These are phyloP conservation scores for Cryptococcus depauperatus DNA, from an alignment of 1,284 basidiomycete species.

Conservation along the genomic window DNA sequence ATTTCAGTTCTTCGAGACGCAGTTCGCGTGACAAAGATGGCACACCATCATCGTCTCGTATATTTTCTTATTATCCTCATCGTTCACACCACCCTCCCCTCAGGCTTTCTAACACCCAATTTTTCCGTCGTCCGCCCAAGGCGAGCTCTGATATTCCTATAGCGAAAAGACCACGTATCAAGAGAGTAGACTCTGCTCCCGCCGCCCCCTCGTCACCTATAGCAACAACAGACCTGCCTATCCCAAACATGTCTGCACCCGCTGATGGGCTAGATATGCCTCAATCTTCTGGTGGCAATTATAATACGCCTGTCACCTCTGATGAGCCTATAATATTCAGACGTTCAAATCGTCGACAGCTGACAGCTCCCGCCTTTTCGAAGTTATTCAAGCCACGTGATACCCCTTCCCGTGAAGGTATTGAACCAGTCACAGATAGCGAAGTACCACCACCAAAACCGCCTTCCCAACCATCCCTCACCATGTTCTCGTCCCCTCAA, in stretches of 20 bases:
- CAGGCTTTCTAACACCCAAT: not conserved
- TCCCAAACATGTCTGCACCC: slow-evolving; percentile 14
- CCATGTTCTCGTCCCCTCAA: slow-evolving; percentile 4
- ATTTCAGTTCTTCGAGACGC: not conserved
- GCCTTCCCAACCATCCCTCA: not conserved
- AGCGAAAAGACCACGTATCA: not conserved
- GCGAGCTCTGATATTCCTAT: too few relatives aligned
- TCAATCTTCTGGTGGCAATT: not conserved
- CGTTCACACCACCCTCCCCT: not conserved
- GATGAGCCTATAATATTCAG: not conserved
- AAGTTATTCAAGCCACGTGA: slow-evolving; percentile 12
- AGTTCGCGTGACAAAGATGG: not conserved
- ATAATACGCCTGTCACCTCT: not conserved
- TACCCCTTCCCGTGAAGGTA: slow-evolving; percentile 7
- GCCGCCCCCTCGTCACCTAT: slow-evolving; percentile 13
- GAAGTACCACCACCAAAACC: slow-evolving; percentile 4
- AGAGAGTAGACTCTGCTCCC: slow-evolving; percentile 3
- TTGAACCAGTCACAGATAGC: slow-evolving; percentile 8
- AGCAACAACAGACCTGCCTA: slow-evolving; percentile 10
- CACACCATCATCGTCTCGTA: not conserved
- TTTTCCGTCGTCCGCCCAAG: not conserved
- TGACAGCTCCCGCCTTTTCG: slow-evolving; percentile 17
- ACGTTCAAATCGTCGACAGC: slow-evolving; percentile 7
- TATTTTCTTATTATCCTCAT: not conserved
- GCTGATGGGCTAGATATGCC: slow-evolving; percentile 8